Percentiles rank a stretch among this genome's conserved stretches.
Evolutionary conservation across 164 flowering plant species (phyloP).

Genomic region (Hamamelis virginiana): DNA sequence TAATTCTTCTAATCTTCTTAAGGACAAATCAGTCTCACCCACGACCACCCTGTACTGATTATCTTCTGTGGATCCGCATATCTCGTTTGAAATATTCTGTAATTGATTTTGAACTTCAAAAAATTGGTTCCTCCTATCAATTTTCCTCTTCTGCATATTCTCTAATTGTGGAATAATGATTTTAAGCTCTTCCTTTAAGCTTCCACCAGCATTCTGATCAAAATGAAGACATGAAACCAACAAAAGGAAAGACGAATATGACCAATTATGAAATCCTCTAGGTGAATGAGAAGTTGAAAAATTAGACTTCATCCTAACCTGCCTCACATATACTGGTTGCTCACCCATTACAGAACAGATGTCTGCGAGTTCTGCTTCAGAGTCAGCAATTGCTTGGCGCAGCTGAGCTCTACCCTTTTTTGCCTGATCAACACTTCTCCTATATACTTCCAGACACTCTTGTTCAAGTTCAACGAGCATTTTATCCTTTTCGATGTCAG

Average conservation of each 20-base stretch:
- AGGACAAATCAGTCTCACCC: constrained; percentile 42
- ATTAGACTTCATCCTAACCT: constrained; percentile 27
- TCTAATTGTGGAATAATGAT: constrained; percentile 34
- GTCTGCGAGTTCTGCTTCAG: constrained; percentile 66
- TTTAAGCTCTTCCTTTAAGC: constrained; percentile 40
- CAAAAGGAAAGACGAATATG: not conserved
- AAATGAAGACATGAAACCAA: constrained; percentile 11
- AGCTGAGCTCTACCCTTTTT: constrained; percentile 51
- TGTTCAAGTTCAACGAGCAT: constrained; percentile 66
- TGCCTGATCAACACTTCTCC: constrained; percentile 70
- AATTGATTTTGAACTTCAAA: constrained; percentile 38
- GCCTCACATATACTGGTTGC: constrained; percentile 41
- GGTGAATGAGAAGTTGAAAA: not conserved
- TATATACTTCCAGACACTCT: constrained; percentile 71
- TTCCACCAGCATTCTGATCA: constrained; percentile 24
- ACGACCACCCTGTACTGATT: not conserved
- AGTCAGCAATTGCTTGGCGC: constrained; percentile 55
- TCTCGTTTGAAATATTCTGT: constrained; percentile 31
- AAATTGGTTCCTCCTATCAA: constrained; percentile 36
- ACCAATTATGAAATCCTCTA: too few relatives aligned
- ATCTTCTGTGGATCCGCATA: constrained; percentile 15
- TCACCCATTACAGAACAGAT: constrained; percentile 70
- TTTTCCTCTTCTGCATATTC: constrained; percentile 42
- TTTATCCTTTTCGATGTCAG: constrained; percentile 57
- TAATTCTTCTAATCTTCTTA: constrained; percentile 38